Percentiles rank a stretch among this genome's conserved stretches.
Evolutionary conservation across 2,329 filamentous ascomycete genomes (phyloP).

Genomic region (Hymenoscyphus infarciens): DNA sequence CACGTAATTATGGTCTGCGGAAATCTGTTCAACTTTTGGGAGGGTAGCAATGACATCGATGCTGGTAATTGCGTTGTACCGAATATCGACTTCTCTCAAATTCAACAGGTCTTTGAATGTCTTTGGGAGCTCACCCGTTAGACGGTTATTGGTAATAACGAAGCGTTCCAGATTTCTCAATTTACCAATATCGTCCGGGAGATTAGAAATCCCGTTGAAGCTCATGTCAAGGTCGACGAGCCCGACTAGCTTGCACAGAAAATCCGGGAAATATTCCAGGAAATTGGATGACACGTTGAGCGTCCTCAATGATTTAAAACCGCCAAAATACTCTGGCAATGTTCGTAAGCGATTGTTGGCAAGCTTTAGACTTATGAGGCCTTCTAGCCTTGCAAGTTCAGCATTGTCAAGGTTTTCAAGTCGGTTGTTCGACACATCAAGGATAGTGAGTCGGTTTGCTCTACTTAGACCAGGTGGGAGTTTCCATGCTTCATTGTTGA

Average conservation of each 20-base stretch:
- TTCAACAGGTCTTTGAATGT: conserved; percentile 70
- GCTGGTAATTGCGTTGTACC: conserved; percentile 84
- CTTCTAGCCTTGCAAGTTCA: conserved; percentile 69
- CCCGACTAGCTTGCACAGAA: conserved; percentile 76
- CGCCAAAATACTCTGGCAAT: conserved; percentile 77
- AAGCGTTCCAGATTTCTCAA: conserved; percentile 80
- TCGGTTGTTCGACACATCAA: conserved; percentile 94
- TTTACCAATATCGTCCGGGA: conserved; percentile 76
- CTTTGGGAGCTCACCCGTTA: conserved; percentile 70
- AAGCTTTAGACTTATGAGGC: conserved; percentile 83
- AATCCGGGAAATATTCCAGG: conserved; percentile 77
- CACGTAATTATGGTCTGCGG: conserved; percentile 88
- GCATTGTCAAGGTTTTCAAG: conserved; percentile 84
- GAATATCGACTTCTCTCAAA: conserved; percentile 87
- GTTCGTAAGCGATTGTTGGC: conserved; percentile 86
- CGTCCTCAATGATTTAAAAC: conserved; percentile 74
- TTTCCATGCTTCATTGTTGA: conserved; percentile 86
- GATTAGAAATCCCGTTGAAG: conserved; percentile 81
- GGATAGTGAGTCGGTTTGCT: conserved; percentile 75
- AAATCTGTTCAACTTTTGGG: conserved; percentile 81
- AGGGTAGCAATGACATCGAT: conserved; percentile 84
- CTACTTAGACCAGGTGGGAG: conserved; percentile 80
- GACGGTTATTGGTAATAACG: conserved; percentile 91
- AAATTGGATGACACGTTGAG: conserved; percentile 94
- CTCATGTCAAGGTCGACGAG: conserved; percentile 93